Percentiles rank a stretch among this genome's conserved stretches.
These are phyloP conservation scores for Termitomyces sp. DNA, from an alignment of 768 basidiomycete genomes.

Conservation along the genomic window DNA sequence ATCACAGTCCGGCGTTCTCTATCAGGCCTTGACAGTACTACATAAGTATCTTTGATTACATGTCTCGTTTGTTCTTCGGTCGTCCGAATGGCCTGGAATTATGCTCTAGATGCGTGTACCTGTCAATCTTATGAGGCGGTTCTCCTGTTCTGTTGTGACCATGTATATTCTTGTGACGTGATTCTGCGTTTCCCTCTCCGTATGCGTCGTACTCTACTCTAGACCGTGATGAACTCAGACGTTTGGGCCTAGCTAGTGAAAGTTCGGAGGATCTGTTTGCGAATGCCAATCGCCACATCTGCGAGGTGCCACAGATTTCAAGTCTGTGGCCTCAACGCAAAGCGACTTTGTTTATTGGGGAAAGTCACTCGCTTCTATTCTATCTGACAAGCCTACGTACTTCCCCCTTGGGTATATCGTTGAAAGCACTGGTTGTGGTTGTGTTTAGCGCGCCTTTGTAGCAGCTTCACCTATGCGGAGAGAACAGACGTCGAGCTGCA, in stretches of 20 bases:
- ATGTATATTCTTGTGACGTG: background rate
- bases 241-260: background rate
- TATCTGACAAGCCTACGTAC: background rate
- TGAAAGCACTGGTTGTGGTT: background rate
- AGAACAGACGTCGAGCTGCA: background rate
- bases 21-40: slow-evolving; percentile 23
- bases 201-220: background rate
- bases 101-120: background rate
- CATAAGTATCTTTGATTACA: background rate
- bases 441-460: background rate
- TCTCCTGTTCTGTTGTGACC: background rate
- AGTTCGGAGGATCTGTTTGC: slow-evolving; percentile 3
- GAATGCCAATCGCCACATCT: slow-evolving; percentile 1
- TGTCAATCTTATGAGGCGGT: background rate
- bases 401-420: background rate
- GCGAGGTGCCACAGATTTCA: background rate
- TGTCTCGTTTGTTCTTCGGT: background rate
- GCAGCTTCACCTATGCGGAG: background rate
- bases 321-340: background rate
- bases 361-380: background rate
- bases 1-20: slow-evolving; percentile 41
- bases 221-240: background rate
- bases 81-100: background rate
- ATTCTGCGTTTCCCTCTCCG: background rate
- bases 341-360: background rate